Evolutionary conservation across 495 filamentous ascomycete genomes (phyloP).

Genomic region (Xylaria palmicola): DNA sequence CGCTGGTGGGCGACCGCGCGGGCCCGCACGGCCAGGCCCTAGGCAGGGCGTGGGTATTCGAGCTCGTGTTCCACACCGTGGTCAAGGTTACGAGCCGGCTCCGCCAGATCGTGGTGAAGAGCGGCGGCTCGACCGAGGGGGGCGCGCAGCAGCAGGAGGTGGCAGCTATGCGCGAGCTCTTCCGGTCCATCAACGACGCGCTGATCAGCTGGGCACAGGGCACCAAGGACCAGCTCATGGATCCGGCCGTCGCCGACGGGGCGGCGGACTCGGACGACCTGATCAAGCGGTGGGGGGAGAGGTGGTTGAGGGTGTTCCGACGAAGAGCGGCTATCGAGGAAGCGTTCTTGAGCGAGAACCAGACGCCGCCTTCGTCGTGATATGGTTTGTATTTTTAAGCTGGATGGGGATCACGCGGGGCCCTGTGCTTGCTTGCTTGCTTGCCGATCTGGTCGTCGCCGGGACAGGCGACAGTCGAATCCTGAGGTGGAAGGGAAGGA

Average conservation of each 20-base stretch:
- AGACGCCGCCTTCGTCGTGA: constrained; percentile 15
- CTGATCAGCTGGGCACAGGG: constrained; percentile 70
- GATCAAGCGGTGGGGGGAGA: constrained; percentile 75
- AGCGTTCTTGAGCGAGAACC: constrained; percentile 50
- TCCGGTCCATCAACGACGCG: constrained; percentile 77
- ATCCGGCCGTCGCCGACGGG: constrained; percentile 47
- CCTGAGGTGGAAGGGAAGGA: no score
- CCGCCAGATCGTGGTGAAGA: constrained; percentile 73
- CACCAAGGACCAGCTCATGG: constrained; percentile 66
- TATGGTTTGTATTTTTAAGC: no score
- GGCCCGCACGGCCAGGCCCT: constrained; percentile 63
- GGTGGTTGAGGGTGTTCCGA: constrained; percentile 84
- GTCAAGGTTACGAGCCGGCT: constrained; percentile 90
- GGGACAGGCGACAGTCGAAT: no score
- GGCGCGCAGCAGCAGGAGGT: constrained; percentile 29
- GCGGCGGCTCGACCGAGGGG: constrained; percentile 22
- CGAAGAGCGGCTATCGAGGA: constrained; percentile 84
- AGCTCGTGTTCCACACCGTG: constrained; percentile 84
- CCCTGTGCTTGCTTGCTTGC: no score
- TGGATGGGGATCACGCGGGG: no score
- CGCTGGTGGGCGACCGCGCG: constrained; percentile 57
- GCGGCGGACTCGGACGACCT: constrained; percentile 63
- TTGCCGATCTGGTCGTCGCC: no score
- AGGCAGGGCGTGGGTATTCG: constrained; percentile 72
- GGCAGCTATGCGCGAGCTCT: constrained; percentile 70